Conservation (phyloP, 345 rosid species). For the Pugionium cornutum region DNA sequence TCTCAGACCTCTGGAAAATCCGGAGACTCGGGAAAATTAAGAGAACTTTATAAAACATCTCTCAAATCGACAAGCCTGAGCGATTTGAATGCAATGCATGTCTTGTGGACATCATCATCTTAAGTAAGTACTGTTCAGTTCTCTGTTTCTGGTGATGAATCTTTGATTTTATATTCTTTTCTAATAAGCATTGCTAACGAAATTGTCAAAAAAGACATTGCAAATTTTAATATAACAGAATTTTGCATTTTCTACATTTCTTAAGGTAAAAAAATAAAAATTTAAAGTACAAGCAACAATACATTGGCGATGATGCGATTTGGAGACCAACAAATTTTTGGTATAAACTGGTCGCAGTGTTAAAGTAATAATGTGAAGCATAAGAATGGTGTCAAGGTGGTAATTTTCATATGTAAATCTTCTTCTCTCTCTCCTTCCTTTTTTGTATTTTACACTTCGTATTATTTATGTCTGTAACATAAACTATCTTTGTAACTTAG, state of each 20-base stretch:
- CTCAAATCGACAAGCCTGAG: conserved; percentile 54
- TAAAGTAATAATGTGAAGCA: no score
- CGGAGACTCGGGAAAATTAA: conserved; percentile 60
- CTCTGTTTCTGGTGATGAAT: background rate
- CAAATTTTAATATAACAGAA: background rate
- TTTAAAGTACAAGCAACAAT: background rate
- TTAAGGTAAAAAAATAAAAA: background rate
- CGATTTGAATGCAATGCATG: conserved; percentile 59
- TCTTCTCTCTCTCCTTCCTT: no score
- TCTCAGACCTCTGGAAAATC: conserved; percentile 41
- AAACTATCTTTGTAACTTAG: no score
- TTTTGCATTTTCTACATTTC: background rate
- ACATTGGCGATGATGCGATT: background rate
- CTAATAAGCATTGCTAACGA: no score
- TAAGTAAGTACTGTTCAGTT: conserved; percentile 7
- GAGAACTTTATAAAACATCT: conserved; percentile 77
- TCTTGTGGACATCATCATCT: conserved; percentile 59
- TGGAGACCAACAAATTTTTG: background rate
- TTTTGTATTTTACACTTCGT: no score
- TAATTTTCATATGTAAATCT: no score
- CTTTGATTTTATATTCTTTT: background rate
- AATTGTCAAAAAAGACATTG: no score
- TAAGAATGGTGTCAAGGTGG: no score
- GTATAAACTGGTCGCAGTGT: no score
- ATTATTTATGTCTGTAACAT: no score